Conservation (phyloP, 441 rosid genomes). For the Kokia cookei region DNA sequence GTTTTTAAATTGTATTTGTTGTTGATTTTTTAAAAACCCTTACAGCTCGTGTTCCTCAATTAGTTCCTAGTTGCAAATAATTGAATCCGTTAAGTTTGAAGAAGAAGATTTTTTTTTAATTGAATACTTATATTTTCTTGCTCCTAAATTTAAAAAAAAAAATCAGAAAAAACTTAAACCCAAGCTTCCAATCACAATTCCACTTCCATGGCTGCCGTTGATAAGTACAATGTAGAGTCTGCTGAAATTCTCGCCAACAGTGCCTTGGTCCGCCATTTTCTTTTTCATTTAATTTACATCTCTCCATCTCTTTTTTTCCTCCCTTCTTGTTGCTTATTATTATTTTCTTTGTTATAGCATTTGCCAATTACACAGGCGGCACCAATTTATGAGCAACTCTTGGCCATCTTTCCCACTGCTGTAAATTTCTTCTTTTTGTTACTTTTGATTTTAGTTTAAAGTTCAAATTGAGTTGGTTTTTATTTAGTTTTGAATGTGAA, state of each 20-base stretch:
- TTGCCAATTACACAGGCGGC: conserved; percentile 74
- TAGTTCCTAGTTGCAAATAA: background rate
- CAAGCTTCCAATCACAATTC: background rate
- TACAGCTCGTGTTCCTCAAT: background rate
- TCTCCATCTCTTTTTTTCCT: background rate
- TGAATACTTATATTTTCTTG: background rate
- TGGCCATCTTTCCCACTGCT: conserved; percentile 72
- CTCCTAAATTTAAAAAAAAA: background rate
- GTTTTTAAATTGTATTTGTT: background rate
- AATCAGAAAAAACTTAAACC: background rate
- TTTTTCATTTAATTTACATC: background rate
- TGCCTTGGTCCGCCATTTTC: conserved; percentile 41
- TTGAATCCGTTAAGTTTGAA: background rate
- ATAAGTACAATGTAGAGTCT: conserved; percentile 69
- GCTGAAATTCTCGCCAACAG: conserved; percentile 65
- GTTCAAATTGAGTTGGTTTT: background rate
- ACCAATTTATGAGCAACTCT: conserved; percentile 82
- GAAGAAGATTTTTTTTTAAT: background rate
- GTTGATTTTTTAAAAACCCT: background rate
- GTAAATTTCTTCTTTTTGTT: conserved; percentile 40
- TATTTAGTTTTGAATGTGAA: background rate
- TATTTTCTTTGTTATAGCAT: conserved; percentile 31
- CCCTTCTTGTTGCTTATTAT: conserved; percentile 2
- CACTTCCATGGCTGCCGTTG: conserved; percentile 25
- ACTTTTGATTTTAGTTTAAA: background rate